Evolutionary conservation across 225 moss, liverwort and hornwort genomes (phyloP).

Genomic region (Neckera pumila): DNA sequence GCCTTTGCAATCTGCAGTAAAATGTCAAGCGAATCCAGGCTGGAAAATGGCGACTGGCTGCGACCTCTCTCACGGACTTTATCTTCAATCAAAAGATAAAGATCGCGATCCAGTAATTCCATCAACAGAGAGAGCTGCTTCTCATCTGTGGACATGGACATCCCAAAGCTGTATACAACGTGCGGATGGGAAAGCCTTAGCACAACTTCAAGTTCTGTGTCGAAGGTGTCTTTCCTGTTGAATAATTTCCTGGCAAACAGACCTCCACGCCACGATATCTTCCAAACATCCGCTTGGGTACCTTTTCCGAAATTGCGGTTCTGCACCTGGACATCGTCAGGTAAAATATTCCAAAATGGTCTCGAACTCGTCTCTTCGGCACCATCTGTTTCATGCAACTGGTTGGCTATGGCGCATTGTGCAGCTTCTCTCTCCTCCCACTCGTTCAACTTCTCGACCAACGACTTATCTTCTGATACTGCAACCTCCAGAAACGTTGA

Average conservation of each 20-base stretch:
- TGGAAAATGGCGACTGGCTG: neutral
- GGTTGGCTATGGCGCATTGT: neutral
- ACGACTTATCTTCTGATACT: neutral
- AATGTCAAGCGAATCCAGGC: neutral
- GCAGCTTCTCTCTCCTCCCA: neutral
- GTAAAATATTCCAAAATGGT: neutral
- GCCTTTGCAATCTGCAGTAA: constrained; percentile 14
- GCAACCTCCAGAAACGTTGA: neutral
- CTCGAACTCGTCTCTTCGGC: neutral
- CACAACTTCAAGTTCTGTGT: neutral
- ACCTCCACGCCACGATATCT: neutral
- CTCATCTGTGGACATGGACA: neutral
- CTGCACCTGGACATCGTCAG: neutral
- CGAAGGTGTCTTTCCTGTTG: neutral
- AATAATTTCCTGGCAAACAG: constrained; percentile 1
- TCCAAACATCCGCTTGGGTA: neutral
- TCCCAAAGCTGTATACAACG: neutral
- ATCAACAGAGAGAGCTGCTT: neutral
- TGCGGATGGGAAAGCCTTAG: neutral
- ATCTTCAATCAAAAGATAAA: neutral
- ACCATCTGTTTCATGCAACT: neutral
- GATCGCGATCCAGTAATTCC: neutral
- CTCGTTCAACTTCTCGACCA: neutral
- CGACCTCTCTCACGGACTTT: neutral
- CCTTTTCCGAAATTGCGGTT: neutral